Percentiles rank a stretch among this genome's conserved stretches.
phyloP scores from a whole-genome alignment of 129 eudicot genomes.

The Calendula officinalis region DNA sequence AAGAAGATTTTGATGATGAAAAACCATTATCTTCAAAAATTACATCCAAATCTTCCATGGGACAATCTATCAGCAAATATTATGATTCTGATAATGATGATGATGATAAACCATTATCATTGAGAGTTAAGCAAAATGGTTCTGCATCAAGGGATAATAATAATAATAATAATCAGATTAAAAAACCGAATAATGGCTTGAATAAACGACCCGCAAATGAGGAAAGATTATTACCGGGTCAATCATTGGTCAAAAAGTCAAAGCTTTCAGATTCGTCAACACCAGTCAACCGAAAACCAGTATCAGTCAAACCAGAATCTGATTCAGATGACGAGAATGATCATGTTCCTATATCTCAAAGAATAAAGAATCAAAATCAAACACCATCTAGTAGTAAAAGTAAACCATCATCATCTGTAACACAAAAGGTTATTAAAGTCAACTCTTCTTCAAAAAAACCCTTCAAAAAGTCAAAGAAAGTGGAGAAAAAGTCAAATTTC shows the following conservation, averaged over 20 bases:
- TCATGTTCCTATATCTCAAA: conserved; percentile 65
- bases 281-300: conserved; percentile 41
- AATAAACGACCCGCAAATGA: conserved; percentile 66
- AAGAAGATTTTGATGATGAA: conserved; percentile 60
- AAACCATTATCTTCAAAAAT: conserved; percentile 21
- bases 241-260: conserved; percentile 56
- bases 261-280: conserved; percentile 61
- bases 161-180: conserved; percentile 25
- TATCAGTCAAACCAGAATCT: conserved; percentile 42
- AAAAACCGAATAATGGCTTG: conserved; percentile 29
- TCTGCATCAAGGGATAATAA: conserved; percentile 34
- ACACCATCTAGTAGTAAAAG: conserved; percentile 45
- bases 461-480: conserved; percentile 54
- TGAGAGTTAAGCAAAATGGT: conserved; percentile 71
- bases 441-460: conserved; percentile 47
- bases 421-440: conserved; percentile 42
- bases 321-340: conserved; percentile 63
- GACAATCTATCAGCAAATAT: conserved; percentile 42
- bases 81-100: conserved; percentile 44
- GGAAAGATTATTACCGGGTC: conserved; percentile 38
- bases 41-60: conserved; percentile 28
- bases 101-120: conserved; percentile 52
- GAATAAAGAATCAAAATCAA: conserved; percentile 51
- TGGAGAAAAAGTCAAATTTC: conserved; percentile 53
- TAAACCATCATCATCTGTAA: conserved; percentile 30